Percentiles rank a stretch among this genome's conserved stretches.
Evolutionary conservation across 2,329 filamentous ascomycete species (phyloP).

Genomic region (Berkeleyomyces rouxiae): DNA sequence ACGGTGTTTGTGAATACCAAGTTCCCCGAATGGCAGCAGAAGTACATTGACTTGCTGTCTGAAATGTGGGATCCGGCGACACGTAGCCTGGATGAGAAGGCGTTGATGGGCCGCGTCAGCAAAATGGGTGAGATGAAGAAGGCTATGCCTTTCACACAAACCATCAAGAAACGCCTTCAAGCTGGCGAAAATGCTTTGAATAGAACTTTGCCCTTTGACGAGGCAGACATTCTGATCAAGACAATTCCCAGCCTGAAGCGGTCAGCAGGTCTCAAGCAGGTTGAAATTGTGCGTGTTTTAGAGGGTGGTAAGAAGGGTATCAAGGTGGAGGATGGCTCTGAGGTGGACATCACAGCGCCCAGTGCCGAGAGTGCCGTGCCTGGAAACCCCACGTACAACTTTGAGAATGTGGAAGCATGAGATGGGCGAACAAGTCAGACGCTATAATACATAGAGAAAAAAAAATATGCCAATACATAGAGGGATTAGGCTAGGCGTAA

Average conservation of each 20-base stretch:
- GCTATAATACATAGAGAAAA: not conserved
- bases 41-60: constrained; percentile 67
- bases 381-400: constrained; percentile 64
- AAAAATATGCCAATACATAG: not conserved
- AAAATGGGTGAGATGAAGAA: constrained; percentile 90
- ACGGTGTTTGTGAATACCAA: constrained; percentile 66
- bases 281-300: constrained; percentile 56
- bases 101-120: constrained; percentile 57
- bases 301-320: constrained; percentile 51
- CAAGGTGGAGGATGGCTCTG: constrained; percentile 34
- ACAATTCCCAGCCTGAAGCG: constrained; percentile 70
- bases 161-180: constrained; percentile 66
- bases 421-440: not conserved
- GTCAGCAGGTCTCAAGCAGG: constrained; percentile 48
- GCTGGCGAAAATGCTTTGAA: constrained; percentile 63
- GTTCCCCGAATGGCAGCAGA: constrained; percentile 83
- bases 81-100: constrained; percentile 60
- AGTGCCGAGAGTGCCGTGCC: constrained; percentile 62
- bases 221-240: constrained; percentile 54
- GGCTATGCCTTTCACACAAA: constrained; percentile 92
- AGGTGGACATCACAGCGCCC: constrained; percentile 39
- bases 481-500: not conserved
- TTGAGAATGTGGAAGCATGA: constrained; percentile 50
- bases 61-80: constrained; percentile 47
- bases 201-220: constrained; percentile 74